These are phyloP conservation scores for Apiospora pterosperma DNA, from an alignment of 2,329 filamentous ascomycete genomes.

Conservation along the genomic window DNA sequence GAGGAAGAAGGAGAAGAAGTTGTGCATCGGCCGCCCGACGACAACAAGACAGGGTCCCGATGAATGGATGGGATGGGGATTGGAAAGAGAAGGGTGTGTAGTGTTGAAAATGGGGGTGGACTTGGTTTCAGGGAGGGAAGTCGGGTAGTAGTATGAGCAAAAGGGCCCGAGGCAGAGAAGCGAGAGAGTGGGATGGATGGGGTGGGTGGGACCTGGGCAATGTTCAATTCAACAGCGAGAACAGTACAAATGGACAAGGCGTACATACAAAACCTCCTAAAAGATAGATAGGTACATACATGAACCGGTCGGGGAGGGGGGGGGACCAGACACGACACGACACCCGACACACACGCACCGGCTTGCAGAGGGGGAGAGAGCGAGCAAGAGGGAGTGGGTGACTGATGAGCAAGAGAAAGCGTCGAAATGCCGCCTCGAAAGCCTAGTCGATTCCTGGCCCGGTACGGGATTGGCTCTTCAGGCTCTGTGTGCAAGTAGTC, in stretches of 20 bases:
- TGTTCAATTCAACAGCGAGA: neutral
- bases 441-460: neutral
- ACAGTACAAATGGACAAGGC: too few relatives aligned
- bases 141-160: conserved; percentile 2
- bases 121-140: conserved; percentile 9
- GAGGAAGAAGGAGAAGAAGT: neutral
- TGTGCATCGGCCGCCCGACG: neutral
- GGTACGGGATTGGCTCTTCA: neutral
- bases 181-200: neutral
- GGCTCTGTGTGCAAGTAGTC: neutral
- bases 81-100: neutral
- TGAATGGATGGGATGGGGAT: conserved; percentile 1
- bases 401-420: neutral
- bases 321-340: neutral
- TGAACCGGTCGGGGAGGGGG: neutral
- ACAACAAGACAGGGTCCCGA: neutral
- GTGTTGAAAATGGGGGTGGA: conserved; percentile 1
- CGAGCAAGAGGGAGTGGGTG: neutral
- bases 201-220: neutral
- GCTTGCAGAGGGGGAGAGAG: neutral
- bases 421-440: conserved; percentile 4
- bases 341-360: neutral
- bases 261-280: neutral
- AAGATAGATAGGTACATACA: too few relatives aligned
- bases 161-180: neutral